Evolutionary conservation across 345 rosid genomes (phyloP), one percentile per base, ranked within the genome.

Genomic region (Syzygium aqueum): DNA sequence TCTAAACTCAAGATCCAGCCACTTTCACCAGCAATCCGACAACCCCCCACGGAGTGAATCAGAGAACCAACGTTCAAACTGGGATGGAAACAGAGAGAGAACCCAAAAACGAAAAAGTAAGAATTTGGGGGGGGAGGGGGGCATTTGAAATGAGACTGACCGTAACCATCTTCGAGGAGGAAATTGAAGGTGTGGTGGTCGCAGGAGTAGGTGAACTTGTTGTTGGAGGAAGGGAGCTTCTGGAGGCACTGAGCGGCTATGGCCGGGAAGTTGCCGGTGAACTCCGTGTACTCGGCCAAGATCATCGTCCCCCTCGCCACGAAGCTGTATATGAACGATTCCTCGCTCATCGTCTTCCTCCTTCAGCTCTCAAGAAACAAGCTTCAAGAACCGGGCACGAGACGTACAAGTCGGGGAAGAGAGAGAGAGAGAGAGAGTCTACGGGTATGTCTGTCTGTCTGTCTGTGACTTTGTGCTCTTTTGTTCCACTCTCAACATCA

Each of bases 151-250:
- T 56, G 51, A 17, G 49, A 88, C 88, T 84, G 90, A 97, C 99
- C 96, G 86, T 92, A 97, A 85, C 99, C 99, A 87, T 97, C 96
- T 89, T 97, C 96, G 51, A 97, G 95, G 73, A 97, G 96, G 92
- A 97, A 97, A 87, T 97, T 97, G 92, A 97, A 96, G 90, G 99
- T 95, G 88, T 97, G 99, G 92, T 95, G 97, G 93, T 97, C 99
- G 87, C 99, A 97, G 89, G 95, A 95, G 95, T 96, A 97, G 73
- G 99, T 96, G 92, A 95, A 95, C 95, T 95, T 97, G 95, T 94
- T 96, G 92, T 95, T 96, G 77, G 97, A 89, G 67, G 98, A 96
- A 87, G 99, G 96, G 85, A 97, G 95, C 88, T 91, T 94, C 85
- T 95, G 97, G 87, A 97, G 94, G 88, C 99, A 97, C 92, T 97